Base-by-base conservation (phyloP, 306 rosid genomes). In the Casuarina equisetifolia region DNA sequence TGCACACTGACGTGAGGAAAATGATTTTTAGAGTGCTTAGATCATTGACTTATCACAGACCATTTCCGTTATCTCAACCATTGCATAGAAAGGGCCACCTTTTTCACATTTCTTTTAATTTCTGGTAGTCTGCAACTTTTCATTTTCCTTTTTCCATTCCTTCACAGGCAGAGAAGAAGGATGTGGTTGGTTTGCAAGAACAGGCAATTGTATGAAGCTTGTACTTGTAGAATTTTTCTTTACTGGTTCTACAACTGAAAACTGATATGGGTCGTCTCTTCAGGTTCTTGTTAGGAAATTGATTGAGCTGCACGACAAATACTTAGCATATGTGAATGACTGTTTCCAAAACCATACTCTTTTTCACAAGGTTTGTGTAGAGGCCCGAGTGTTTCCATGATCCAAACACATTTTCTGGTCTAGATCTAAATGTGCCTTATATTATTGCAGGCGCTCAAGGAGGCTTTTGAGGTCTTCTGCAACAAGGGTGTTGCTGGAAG, bases 141-240 rank as follows among this genome's bases (percentile, higher is more conserved):
- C n/a, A 70, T 69, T 80, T 54, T 84, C 40, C 74, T 75, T 43
- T 59, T 69, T 76, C 78, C 61, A 16, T 75, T 51, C 57, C 79
- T 73, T 51, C 79, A 53, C 94, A 94, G 97, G 96, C 94, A 36
- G 98, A 94, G 66, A 94, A 94, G 73, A 94, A 73, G 83, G 98
- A 92, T 35, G 78, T 86, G 6, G 82, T 92, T 67, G 92, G 96
- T 70, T 53, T 87, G 82, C 91, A 84, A 76, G 91, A 87, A 64
- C 88, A 87, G 83, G 91, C 82, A 84, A 77, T 57, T 80, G 48
- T 19, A 46, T 42, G 69, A 6, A 55, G 44, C n/a, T n/a, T n/a
- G n/a, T n/a, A n/a, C 9, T 49, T 46, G 40, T 72, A 64, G 70
- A 76, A 67, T 64, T 69, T 69, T 17, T 49, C 45, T 8, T n/a